Evolutionary conservation across 2,329 filamentous ascomycete species (phyloP), one percentile per base, ranked within the genome.

Genomic region (Cladophialophora bantiana): DNA sequence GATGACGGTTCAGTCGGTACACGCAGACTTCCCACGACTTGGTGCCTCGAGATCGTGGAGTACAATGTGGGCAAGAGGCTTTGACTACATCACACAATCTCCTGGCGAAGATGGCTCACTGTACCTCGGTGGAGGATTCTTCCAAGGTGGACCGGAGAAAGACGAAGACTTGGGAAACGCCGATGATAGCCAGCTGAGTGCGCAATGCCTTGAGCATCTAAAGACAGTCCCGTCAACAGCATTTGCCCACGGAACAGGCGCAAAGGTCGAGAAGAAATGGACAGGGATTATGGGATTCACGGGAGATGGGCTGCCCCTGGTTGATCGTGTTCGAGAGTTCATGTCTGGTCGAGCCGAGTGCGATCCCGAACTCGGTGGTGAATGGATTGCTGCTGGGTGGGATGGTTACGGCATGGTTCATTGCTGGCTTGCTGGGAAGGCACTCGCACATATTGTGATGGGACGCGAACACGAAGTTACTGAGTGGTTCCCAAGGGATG

Each of bases 1-100:
- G 4, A 83, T 83, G 81, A 79, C 79, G 2, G 78, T 78, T 3
- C 81, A 82, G 66, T 72, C 74, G 32, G 74, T 77, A 0, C 68
- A 68, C 0, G 35, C 62, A 4, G 52, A 65, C 4, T 69, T 77
- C n/a, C 63, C 73, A 1, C 74, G 75, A 9, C 66, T 72, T 12
- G 73, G 73, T 10, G 71, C 66, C 4, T 61, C 68, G 67, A 61
- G 75, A 70, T 31, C 62, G 54, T 20, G 67, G 67, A 68, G 67
- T 48, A 57, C 65, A 5, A 65, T 67, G 10, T 69, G 62, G 61
- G 64, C 60, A 12, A 55, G 20, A 62, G 69, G 69, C n/a, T 71
- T 69, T 48, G 69, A 71, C 59, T 71, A 71, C 53, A 67, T 71
- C 42, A 67, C 69, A 7, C 69, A 71, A 38, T 67, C 74, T 6